Evolutionary conservation across 2,329 filamentous ascomycete genomes (phyloP), one percentile per base, ranked within the genome.

Genomic region (Scedosporium aurantiacum): DNA sequence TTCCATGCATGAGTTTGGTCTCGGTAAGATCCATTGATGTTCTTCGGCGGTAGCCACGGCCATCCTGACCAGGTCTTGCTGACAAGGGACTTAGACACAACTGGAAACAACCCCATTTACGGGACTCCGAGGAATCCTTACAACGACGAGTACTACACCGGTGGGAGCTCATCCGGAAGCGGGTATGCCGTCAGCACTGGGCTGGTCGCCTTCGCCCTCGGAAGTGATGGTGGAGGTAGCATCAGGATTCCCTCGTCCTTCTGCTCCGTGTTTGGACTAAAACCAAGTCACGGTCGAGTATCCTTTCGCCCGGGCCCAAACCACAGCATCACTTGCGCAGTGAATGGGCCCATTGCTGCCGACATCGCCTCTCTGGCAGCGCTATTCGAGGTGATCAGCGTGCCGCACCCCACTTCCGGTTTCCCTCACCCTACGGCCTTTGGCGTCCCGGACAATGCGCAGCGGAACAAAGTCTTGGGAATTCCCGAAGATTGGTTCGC

Each of bases 61-160:
- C n/a, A 23, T 28, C 32, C 52, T 32, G 21, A 23, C 58, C 58
- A 27, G n/a, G 21, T 12, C n/a, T 14, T 37, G 37, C 37, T 59
- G 6, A 32, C 37, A 7, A 25, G 8, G 4, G 18, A n/a, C 5
- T 32, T 61, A 69, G 86, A 90, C 67, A 90, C 87, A 0, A 88
- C 86, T 2, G 89, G 89, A 68, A 89, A 89, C 73, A 91, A 92
- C 66, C 83, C 85, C 3, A 82, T 80, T 61, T 81, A 82, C 65
- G 89, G 89, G 55, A 93, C 90, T 0, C 89, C 90, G 0, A 78
- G 79, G 14, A 94, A 94, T 67, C 90, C 90, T 0, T 85, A 89
- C 71, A 90, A 92, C 69, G 70, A 75, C 0, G 70, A 76, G 2
- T 93, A 90, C 74, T 94, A 94, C 71, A 84, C 85, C 2, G 89